These are phyloP conservation scores for Aspergillus coremiiformis DNA, from an alignment of 495 filamentous ascomycete genomes.

Conservation along the genomic window DNA sequence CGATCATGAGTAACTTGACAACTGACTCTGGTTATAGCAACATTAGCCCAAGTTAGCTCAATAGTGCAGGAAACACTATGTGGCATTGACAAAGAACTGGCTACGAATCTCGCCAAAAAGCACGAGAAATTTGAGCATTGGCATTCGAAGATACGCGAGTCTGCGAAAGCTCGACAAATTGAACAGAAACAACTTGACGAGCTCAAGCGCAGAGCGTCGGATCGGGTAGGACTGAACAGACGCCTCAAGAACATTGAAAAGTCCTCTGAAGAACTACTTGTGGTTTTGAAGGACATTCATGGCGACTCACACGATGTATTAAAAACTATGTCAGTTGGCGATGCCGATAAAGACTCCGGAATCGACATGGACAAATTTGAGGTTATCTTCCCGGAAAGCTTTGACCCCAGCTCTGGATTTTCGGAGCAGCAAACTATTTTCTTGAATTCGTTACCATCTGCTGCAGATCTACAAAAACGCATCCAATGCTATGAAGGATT, in stretches of 20 bases:
- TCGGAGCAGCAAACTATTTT: conserved; percentile 32
- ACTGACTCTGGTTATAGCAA: conserved; percentile 45
- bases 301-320: conserved; percentile 25
- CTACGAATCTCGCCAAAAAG: conserved; percentile 66
- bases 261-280: conserved; percentile 44
- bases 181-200: conserved; percentile 62
- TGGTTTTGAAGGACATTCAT: conserved; percentile 26
- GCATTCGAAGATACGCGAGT: conserved; percentile 67
- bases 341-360: conserved; percentile 48
- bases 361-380: conserved; percentile 36
- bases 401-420: conserved; percentile 32
- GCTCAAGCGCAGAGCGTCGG: conserved; percentile 52
- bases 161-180: conserved; percentile 68
- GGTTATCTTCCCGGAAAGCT: conserved; percentile 27
- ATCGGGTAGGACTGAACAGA: conserved; percentile 51
- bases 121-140: conserved; percentile 73
- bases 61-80: conserved; percentile 48
- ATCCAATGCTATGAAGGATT: conserved; percentile 29
- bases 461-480: conserved; percentile 23
- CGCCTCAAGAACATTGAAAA: conserved; percentile 54
- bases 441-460: conserved; percentile 23
- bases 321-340: conserved; percentile 34
- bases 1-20: neutral
- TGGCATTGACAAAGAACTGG: conserved; percentile 65
- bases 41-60: conserved; percentile 47